A percentile compares a stretch with the other conserved stretches of the same genome.
phyloP scores from a whole-genome alignment of 352 stramenopile genomes.

The Phytophthora fragariaefolia region DNA sequence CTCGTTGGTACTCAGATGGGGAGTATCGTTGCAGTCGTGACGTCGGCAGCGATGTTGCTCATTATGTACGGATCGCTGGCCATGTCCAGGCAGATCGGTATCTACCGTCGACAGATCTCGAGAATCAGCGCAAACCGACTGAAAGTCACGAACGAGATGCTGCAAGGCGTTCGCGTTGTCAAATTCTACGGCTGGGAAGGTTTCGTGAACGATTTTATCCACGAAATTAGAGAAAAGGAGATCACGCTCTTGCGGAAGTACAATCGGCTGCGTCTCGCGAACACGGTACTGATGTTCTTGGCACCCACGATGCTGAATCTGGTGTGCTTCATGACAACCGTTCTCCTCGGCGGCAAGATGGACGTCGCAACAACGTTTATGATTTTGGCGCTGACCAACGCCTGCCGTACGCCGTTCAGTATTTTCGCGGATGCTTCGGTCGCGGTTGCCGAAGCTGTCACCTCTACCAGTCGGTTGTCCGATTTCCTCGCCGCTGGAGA shows the following conservation, averaged over 20 bases:
- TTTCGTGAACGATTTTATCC: conserved; percentile 30
- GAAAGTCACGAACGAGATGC: conserved; percentile 92
- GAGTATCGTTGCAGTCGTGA: not conserved
- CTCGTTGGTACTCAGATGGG: conserved; percentile 35
- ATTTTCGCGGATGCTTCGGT: conserved; percentile 52
- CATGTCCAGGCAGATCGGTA: conserved; percentile 14
- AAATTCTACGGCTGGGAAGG: conserved; percentile 90
- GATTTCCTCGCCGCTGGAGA: conserved; percentile 13
- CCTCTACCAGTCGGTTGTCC: conserved; percentile 34
- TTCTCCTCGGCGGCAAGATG: conserved; percentile 75
- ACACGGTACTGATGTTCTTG: conserved; percentile 54
- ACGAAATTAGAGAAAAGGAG: conserved; percentile 42
- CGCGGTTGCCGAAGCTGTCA: conserved; percentile 47
- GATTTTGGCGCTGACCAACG: conserved; percentile 86
- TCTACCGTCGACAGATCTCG: conserved; percentile 23
- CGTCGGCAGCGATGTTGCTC: conserved; percentile 1
- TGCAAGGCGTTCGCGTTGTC: conserved; percentile 87
- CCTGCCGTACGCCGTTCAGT: conserved; percentile 48
- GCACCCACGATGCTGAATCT: conserved; percentile 62
- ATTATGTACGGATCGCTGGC: conserved; percentile 17
- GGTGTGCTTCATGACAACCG: conserved; percentile 81
- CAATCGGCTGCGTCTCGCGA: conserved; percentile 54
- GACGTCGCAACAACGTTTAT: conserved; percentile 94
- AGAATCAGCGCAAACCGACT: conserved; percentile 68
- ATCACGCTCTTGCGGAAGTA: conserved; percentile 38